Conservation (phyloP, 768 basidiomycete genomes). For the Suillus spraguei region DNA sequence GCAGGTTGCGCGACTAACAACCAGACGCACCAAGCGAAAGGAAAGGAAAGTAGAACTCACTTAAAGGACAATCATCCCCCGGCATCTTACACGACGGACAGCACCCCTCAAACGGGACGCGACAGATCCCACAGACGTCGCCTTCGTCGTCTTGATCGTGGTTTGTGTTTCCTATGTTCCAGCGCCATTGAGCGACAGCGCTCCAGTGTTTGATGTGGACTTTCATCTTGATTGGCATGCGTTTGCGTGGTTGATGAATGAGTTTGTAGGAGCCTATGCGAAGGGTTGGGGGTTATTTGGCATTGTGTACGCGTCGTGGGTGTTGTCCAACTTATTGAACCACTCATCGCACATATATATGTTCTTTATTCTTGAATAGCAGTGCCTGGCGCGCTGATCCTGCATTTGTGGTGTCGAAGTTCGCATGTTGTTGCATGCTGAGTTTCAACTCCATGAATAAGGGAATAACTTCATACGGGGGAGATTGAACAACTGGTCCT, state of each 20-base stretch:
- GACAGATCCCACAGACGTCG: slow-evolving; percentile 85
- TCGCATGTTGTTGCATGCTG: too few relatives aligned
- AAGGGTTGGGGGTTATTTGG: background rate
- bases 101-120: slow-evolving; percentile 90
- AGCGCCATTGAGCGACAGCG: slow-evolving; percentile 88
- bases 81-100: slow-evolving; percentile 97
- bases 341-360: background rate
- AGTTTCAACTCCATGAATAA: background rate
- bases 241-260: slow-evolving; percentile 1
- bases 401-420: background rate
- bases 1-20: background rate
- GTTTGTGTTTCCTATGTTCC: slow-evolving; percentile 54
- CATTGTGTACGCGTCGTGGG: slow-evolving; percentile 2
- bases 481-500: background rate
- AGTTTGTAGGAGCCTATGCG: background rate
- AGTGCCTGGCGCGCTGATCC: background rate
- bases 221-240: slow-evolving; percentile 54
- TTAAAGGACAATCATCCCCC: slow-evolving; percentile 92
- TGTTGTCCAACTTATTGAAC: background rate
- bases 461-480: background rate
- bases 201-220: slow-evolving; percentile 84
- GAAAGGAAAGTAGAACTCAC: slow-evolving; percentile 45
- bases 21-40: slow-evolving; percentile 1
- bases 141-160: slow-evolving; percentile 48
- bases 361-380: too few relatives aligned